Conservation (phyloP, 1,284 basidiomycete genomes). For the Cryptococcus sp. region DNA sequence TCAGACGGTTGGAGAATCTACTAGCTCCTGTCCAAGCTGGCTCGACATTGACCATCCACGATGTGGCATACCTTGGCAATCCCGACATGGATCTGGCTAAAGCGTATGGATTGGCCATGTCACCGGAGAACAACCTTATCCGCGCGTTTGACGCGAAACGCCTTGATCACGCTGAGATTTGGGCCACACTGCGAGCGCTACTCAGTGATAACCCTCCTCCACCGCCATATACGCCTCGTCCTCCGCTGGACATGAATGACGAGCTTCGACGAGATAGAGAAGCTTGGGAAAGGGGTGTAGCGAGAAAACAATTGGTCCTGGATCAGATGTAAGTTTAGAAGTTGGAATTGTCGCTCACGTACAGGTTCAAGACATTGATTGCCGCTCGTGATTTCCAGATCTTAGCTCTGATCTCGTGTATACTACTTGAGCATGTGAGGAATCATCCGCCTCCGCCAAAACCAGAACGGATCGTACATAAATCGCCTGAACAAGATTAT, state of each 20-base stretch:
- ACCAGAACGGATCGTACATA: conserved; percentile 15
- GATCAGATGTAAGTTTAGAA: conserved; percentile 26
- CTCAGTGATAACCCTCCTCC: conserved; percentile 31
- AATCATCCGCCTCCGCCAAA: conserved; percentile 17
- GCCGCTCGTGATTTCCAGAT: conserved; percentile 70
- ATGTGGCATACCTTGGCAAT: conserved; percentile 57
- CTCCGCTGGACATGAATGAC: conserved; percentile 8
- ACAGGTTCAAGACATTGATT: conserved; percentile 62
- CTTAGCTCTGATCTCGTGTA: conserved; percentile 68
- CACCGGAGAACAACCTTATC: conserved; percentile 56
- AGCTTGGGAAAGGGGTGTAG: conserved; percentile 36
- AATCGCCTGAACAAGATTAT: conserved; percentile 42
- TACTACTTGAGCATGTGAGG: conserved; percentile 54
- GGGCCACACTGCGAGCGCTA: conserved; percentile 59
- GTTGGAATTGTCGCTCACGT: conserved; percentile 5
- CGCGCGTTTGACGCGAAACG: conserved; percentile 60
- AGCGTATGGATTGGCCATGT: conserved; percentile 56
- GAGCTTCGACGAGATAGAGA: conserved; percentile 18
- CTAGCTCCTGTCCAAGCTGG: conserved; percentile 30
- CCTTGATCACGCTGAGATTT: conserved; percentile 68
- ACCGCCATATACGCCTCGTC: conserved; percentile 24
- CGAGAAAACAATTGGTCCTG: conserved; percentile 31
- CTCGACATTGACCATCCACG: conserved; percentile 59
- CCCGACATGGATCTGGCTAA: conserved; percentile 60
- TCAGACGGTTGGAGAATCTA: conserved; percentile 20